These are phyloP conservation scores for Talaromyces funiculosus DNA, from an alignment of 2,329 filamentous ascomycete genomes.

Conservation along the genomic window DNA sequence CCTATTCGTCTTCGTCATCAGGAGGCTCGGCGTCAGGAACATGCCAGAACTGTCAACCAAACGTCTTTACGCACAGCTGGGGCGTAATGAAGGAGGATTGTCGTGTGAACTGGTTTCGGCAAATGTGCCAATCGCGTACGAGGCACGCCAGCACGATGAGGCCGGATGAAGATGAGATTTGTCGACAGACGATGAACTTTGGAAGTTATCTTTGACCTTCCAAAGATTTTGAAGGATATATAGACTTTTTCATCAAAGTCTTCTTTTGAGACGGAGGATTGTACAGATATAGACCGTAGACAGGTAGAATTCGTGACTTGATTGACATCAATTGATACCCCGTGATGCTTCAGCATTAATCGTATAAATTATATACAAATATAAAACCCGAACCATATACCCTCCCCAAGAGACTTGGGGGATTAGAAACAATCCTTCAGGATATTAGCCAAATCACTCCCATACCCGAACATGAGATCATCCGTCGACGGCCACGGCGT, in stretches of 20 bases:
- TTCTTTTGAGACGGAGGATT: not conserved
- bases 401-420: not conserved
- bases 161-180: constrained; percentile 11
- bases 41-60: constrained; percentile 76
- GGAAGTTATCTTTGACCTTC: not conserved
- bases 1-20: not conserved
- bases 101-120: constrained; percentile 96
- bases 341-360: not conserved
- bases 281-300: not conserved
- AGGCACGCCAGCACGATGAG: not conserved
- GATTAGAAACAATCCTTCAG: constrained; percentile 41
- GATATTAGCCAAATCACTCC: constrained; percentile 54
- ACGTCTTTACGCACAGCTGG: constrained; percentile 74
- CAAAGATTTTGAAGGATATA: not conserved
- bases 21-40: constrained; percentile 43
- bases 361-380: not conserved
- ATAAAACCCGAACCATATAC: not conserved
- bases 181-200: not conserved
- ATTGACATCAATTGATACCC: not conserved
- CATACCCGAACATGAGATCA: constrained; percentile 41
- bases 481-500: constrained; percentile 24
- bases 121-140: constrained; percentile 43
- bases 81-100: constrained; percentile 83
- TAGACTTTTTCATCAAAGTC: not conserved
- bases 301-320: too few species aligned